Evolutionary conservation across 495 filamentous ascomycete species (phyloP), one percentile per base, ranked within the genome.

Genomic region (Talaromyces stipitatus): DNA sequence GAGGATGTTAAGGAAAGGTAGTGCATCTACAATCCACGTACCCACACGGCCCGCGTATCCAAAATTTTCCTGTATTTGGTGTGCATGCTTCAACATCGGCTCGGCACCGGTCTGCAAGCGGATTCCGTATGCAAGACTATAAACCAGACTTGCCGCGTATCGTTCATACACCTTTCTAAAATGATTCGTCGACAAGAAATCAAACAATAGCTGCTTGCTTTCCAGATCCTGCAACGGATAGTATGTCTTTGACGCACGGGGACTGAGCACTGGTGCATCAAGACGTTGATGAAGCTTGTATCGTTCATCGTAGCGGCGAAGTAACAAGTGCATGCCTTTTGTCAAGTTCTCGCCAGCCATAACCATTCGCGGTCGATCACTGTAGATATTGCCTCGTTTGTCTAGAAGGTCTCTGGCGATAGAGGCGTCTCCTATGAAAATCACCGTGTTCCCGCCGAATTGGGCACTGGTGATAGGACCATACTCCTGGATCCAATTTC

Each of bases 1-100:
- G 3, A 74, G 61, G 26, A 68, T 52, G 29, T 70, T 70, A 3
- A 74, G 57, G 8, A 61, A 20, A 2, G 72, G 71, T 26, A 75
- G 54, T 14, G 69, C 33, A 54, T 75, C 71, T 2, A 69, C 69
- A 3, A 73, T 60, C 28, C 47, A 69, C 12, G 51, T 61, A 18
- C 69, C 65, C 1, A 60, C 54, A 2, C 65, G 61, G 41, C 64
- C 66, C 3, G 64, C 67, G 28, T 67, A 62, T 10, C 64, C 57
- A 38, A 69, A 61, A 8, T 69, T 69, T 3, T 68, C 54, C 22
- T 61, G 33, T 0, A 62, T 61, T n/a, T 63, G 61, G 12, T 70
- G 62, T 32, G 66, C 56, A 30, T 69, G 65, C 23, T 66, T 60
- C 18, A 75, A 43, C 16, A 66, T 63, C 8, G 46, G 26, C n/a